Base-by-base conservation (phyloP, 768 basidiomycete species). In the Trametes meyenii region DNA sequence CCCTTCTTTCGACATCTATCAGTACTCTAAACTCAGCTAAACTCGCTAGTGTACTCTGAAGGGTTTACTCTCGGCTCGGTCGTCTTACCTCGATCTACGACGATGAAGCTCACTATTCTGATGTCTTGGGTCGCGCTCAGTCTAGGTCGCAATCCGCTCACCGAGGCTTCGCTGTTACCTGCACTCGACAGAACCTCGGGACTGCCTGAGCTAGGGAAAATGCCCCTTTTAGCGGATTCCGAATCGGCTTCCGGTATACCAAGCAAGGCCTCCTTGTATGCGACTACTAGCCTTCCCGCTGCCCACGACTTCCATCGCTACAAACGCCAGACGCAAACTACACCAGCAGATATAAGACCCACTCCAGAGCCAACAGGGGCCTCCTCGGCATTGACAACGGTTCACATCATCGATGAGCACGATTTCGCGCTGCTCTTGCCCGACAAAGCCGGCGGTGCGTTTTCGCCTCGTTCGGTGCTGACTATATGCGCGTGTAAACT, bases 331-430 rank as follows among this genome's bases (percentile, higher is more conserved):
- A 21, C 60, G 6, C 51, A 54, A 19, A 45, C 53, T 5, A 51
- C 40, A 17, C 64, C 55, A 13, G 46, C 60, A n/a, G 67, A 73
- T 52, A 50, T 62, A 5, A 50, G 67, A 7, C 79, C 79, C 0
- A 80, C 79, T 2, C 79, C 79, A 3, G 70, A 73, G 46, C 78
- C 79, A 2, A 79, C 78, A 1, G 78, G 76, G 1, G 57, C 63
- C 0, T 57, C 74, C 1, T 74, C 74, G 0, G 7, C 63, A 6
- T 61, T 67, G 24, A 79, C 76, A 5, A 80, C 77, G 0, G 74
- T 80, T 26, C 75, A 76, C 60, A 73, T 74, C 54, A 61, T 36
- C 5, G 67, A 61, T 36, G 65, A 52, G 17, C 63, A 67, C 8
- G 61, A 70, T 35, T 80, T 80, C 39, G 75, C 75, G 1, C 61